A percentile compares a stretch with the other conserved stretches of the same genome.
Evolutionary conservation across 345 rosid genomes (phyloP).

Genomic region (Lepidium sativum): DNA sequence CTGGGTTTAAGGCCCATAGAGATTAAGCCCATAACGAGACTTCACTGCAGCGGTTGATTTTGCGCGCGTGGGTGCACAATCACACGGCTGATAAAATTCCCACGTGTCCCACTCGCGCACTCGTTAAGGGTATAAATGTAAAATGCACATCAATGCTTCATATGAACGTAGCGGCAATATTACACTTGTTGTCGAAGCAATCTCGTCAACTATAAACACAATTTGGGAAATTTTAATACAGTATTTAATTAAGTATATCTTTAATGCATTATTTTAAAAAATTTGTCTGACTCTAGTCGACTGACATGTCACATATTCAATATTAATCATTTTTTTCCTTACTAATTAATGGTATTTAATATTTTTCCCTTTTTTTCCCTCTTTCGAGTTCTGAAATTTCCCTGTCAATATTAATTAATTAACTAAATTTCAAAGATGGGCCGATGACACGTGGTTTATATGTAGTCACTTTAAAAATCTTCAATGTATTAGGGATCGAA

Average conservation of each 20-base stretch:
- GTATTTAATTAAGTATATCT: neutral
- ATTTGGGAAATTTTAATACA: neutral
- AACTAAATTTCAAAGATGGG: neutral
- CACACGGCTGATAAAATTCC: neutral
- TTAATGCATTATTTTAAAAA: neutral
- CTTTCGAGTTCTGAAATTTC: neutral
- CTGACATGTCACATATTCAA: neutral
- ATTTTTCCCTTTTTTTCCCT: neutral
- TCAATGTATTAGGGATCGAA: no score
- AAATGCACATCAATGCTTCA: conserved; percentile 9
- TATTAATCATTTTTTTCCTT: neutral
- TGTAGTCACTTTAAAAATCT: no score
- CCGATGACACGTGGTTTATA: no score
- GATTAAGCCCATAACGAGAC: neutral
- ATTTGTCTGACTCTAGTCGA: neutral
- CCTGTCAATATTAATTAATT: neutral
- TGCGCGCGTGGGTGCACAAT: neutral
- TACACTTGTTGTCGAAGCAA: conserved; percentile 13
- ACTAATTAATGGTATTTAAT: neutral
- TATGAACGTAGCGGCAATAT: conserved; percentile 14
- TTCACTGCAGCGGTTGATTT: neutral
- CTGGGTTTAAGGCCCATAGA: conserved; percentile 17
- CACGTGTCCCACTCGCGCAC: neutral
- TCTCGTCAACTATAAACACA: neutral
- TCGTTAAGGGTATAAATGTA: conserved; percentile 17